Evolutionary conservation across 345 rosid species (phyloP), one percentile per base, ranked within the genome.

Genomic region (Hibiscus mutabilis): DNA sequence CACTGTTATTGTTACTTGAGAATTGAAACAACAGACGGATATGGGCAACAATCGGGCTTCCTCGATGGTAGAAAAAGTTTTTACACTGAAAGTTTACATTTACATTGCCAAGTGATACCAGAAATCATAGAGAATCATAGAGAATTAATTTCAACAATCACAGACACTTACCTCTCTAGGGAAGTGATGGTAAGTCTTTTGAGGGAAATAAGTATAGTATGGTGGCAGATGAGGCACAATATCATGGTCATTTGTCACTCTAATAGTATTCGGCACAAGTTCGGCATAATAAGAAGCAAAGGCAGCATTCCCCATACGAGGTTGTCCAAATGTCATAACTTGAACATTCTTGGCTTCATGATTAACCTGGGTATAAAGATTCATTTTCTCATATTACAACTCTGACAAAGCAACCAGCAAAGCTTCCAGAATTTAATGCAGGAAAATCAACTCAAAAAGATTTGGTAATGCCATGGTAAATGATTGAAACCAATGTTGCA

Each of bases 201-300:
- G 86, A 8, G 97, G 92, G 78, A 92, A 89, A 73, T 33, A 78
- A 56, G 79, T 66, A 59, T 77, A 89, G 78, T 87, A 95, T 18
- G 99, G 99, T 60, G 97, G 99, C 74, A 95, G 75, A 71, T 95
- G 99, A 70, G 99, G 97, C 29, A 95, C 99, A 1, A 92, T 89
- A 75, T 95, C 99, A 73, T 79, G 91, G 5, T 80, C 91, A 81
- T 92, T 85, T 25, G 89, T 86, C 57, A 95, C 88, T 65, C 99
- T 83, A 67, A 90, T 80, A 14, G 92, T 82, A 74, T 92, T 79
- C 5, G 96, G 97, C 64, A 95, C 91, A 68, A 83, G 82, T 59
- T 82, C 72, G 69, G 82, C 82, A 67, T 92, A 90, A 78, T 77
- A 92, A 29, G 91, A 79, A 75, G 97, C 85, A 81, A 95, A 95